Evolutionary conservation across 2,329 filamentous ascomycete genomes (phyloP).

Genomic region (Cercospora sesami): DNA sequence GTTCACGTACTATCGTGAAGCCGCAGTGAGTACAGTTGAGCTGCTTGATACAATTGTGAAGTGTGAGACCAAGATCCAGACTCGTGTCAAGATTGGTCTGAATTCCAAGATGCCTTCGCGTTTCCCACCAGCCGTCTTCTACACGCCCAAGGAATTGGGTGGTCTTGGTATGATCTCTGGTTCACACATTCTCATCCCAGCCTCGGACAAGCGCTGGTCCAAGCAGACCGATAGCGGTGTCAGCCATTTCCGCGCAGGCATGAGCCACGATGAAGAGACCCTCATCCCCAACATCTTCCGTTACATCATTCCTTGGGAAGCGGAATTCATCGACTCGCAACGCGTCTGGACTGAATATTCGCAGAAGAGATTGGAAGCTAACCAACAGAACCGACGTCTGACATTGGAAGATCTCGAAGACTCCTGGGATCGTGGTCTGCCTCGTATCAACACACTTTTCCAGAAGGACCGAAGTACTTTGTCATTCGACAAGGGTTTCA

Average conservation of each 20-base stretch:
- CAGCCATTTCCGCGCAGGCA: conserved; percentile 93
- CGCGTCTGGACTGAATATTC: conserved; percentile 99
- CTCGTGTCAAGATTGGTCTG: conserved; percentile 94
- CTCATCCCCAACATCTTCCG: conserved; percentile 98
- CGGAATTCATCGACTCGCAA: conserved; percentile 98
- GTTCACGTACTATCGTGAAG: conserved; percentile 98
- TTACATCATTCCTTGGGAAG: conserved; percentile 99
- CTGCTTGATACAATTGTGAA: conserved; percentile 97
- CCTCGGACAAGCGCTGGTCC: conserved; percentile 96
- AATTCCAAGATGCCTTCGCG: conserved; percentile 99
- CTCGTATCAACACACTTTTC: conserved; percentile 97
- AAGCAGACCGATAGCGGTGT: conserved; percentile 98
- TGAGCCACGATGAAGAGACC: conserved; percentile 97
- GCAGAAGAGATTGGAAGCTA: conserved; percentile 93
- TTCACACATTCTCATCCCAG: conserved; percentile 94
- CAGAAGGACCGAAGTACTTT: conserved; percentile 97
- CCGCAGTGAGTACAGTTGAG: conserved; percentile 91
- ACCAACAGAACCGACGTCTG: conserved; percentile 91
- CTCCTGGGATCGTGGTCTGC: conserved; percentile 95
- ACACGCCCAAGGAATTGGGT: conserved; percentile 96
- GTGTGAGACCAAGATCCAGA: conserved; percentile 99
- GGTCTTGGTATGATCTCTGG: conserved; percentile 98
- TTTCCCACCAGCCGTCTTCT: conserved; percentile 97
- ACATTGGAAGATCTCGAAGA: conserved; percentile 96
- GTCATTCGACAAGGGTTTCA: conserved; percentile 98